These are phyloP conservation scores for Colletotrichum plurivorum DNA, from an alignment of 2,329 filamentous ascomycete species.

Conservation along the genomic window DNA sequence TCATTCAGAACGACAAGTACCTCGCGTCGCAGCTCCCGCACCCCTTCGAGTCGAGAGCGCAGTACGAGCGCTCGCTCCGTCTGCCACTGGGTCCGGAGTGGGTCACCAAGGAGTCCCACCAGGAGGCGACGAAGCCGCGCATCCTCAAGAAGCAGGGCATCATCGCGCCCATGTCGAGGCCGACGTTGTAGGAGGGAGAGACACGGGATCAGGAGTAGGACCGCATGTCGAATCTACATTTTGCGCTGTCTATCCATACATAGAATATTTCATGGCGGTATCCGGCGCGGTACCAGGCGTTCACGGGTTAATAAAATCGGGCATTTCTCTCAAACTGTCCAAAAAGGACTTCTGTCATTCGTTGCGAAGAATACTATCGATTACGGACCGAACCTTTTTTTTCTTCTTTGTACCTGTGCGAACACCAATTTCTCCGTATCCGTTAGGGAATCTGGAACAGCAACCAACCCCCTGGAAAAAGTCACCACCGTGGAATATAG, in stretches of 20 bases:
- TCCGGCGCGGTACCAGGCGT: conserved; percentile 3
- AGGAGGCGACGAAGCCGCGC: conserved; percentile 89
- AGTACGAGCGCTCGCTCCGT: conserved; percentile 91
- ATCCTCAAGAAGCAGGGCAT: conserved; percentile 92
- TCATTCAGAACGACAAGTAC: conserved; percentile 82
- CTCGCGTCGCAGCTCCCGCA: conserved; percentile 87
- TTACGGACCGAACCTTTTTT: conserved; percentile 10
- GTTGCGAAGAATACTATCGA: conserved; percentile 12
- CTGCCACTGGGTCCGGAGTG: conserved; percentile 94
- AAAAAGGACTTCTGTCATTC: neutral
- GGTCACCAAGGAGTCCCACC: conserved; percentile 96
- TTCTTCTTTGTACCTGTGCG: conserved; percentile 21
- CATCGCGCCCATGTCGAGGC: conserved; percentile 89
- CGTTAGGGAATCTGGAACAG: neutral
- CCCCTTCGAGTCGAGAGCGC: conserved; percentile 87
- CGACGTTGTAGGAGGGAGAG: conserved; percentile 57
- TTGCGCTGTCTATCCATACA: neutral
- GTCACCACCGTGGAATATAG: conserved; percentile 24
- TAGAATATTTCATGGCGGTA: conserved; percentile 8
- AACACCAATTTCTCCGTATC: conserved; percentile 32
- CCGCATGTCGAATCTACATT: neutral
- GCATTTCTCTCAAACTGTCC: neutral
- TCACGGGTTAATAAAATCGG: neutral
- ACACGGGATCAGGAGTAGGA: neutral
- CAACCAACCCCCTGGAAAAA: neutral